These are phyloP conservation scores for Trichomonas gallinae DNA, from an alignment of 208 protist species.

Conservation along the genomic window DNA sequence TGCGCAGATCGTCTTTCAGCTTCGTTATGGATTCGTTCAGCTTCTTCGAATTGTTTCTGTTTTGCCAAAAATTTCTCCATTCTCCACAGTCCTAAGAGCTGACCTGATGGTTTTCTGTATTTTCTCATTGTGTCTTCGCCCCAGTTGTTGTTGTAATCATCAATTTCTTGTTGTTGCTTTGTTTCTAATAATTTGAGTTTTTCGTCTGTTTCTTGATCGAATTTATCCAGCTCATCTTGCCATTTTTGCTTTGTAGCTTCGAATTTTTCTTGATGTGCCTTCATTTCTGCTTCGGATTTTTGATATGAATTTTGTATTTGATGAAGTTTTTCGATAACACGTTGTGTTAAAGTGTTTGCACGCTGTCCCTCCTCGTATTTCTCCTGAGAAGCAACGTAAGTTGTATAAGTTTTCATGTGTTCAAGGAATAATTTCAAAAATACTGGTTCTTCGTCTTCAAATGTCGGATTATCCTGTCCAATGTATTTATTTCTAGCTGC, in stretches of 20 bases:
- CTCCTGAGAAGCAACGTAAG: neutral
- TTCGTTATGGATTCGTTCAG: neutral
- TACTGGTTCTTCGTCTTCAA: neutral
- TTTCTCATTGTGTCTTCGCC: neutral
- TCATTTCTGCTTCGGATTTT: neutral
- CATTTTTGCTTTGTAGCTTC: neutral
- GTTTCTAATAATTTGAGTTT: neutral
- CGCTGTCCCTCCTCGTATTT: neutral
- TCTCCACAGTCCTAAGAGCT: neutral
- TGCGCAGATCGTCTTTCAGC: neutral
- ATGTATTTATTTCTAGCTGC: neutral
- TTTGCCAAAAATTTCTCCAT: conserved; percentile 5
- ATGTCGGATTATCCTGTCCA: neutral
- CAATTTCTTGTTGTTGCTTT: neutral
- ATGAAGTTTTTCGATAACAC: neutral
- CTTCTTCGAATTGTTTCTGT: neutral
- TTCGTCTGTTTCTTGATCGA: neutral
- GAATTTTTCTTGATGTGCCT: neutral
- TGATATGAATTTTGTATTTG: neutral
- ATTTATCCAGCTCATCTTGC: neutral
- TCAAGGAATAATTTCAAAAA: neutral
- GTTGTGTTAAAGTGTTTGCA: neutral
- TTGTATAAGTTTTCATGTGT: neutral
- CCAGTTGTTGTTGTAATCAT: neutral
- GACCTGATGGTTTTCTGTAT: neutral